Base-by-base conservation (phyloP, 305 asterid genomes). In the Fraxinus albicans region DNA sequence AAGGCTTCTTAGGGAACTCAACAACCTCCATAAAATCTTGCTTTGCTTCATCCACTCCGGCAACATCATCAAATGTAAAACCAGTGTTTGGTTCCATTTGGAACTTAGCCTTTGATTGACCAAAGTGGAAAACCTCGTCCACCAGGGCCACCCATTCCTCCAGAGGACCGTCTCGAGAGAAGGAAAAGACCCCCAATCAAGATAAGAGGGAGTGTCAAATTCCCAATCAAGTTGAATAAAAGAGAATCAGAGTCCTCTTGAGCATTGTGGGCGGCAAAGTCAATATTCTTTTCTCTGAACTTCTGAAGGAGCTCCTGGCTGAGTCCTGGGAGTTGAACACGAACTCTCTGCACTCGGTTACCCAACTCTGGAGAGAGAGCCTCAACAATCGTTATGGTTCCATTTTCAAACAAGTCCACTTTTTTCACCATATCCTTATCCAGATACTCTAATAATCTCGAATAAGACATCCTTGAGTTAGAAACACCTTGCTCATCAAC, bases 11-110 rank as follows among this genome's bases (percentile, higher is more conserved):
- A 87, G 93, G 83, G 81, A 95, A 95, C 91, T 94, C 99, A 79
- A 95, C 99, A 35, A 95, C 98, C 88, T 95, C 99, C 97, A 94
- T 88, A 83, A 95, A 95, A 89, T 95, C 99, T 88, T 95, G 99
- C 83, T 95, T 94, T 78, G 99, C 99, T 89, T 94, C 99, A 77
- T 95, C 99, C n/a, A 95, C 99, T 40, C 98, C 99, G 25, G 99
- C 99, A 72, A 95, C 99, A 81, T 95, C 99, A 82, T 93, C 95
- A 65, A 94, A 95, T 31, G 98, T 95, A 13, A 94, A 98, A 12
- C 97, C 99, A 3, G 99, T 95, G 89, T 90, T 95, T 25, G 99
- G 99, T 77, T 95, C 99, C 99, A 95, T 95, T 81, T 93, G 99
- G 87, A 95, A 95, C 87, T 95, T 95, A 17, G 97, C 99, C 84